Evolutionary conservation across 768 basidiomycete species (phyloP), one percentile per base, ranked within the genome.

Genomic region (Psilocybe tampanensis): DNA sequence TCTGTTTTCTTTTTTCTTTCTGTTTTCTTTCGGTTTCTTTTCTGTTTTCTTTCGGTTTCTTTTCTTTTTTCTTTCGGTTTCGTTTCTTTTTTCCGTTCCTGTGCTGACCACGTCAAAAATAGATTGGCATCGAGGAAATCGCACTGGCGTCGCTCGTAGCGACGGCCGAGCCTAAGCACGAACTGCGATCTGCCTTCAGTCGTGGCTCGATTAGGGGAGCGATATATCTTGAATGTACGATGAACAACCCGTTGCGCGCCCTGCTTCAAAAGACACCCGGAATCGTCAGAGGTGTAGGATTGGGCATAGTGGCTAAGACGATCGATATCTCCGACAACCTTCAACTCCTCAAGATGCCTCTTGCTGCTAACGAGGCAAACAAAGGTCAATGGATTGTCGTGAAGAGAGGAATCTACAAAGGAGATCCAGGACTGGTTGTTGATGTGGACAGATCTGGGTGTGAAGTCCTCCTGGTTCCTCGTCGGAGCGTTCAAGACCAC

Each of bases 211-310:
- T 59, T 3, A 33, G 47, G 13, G 61, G 61, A 13, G 21, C 22
- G n/a, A 47, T 63, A 26, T 63, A 63, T 21, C 3, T 63, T 9
- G 58, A 63, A 54, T 22, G 50, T 19, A 50, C 8, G 8, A 56
- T 59, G 39, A 51, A 54, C 26, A 0, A 32, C 23, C 12, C 47
- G 19, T 36, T 56, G 17, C 12, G 47, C 29, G n/a, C 41, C 13
- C 41, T 63, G 1, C 52, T 63, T n/a, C 6, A n/a, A 17, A 26
- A 2, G 3, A 57, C 52, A 29, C 48, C 58, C 9, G 52, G 55
- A 12, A 26, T 29, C 29, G 29, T 63, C 2, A 8, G 11, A 3
- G 21, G 26, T 7, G 26, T 2, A 22, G 12, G 12, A 2, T 7
- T 9, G 4, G 51, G 51, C 15, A 12, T 42, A 18, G 3, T 24